Evolutionary conservation across 2,329 filamentous ascomycete species (phyloP).

Genomic region (Scolecobasidium constrictum): DNA sequence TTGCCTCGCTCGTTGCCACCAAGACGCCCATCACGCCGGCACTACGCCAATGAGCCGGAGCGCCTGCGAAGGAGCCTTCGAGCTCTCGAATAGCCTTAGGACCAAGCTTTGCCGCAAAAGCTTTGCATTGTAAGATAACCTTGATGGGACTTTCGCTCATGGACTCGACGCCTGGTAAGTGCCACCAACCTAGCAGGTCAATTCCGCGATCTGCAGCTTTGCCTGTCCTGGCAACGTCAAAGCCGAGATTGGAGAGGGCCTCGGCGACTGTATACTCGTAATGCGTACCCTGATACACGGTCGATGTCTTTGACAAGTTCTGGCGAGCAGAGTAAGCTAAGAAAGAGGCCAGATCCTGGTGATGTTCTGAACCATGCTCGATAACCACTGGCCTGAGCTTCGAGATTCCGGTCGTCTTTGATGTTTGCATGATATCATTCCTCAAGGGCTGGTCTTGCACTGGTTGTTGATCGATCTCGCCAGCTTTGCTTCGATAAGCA

Average conservation of each 20-base stretch:
- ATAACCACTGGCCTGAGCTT: neutral
- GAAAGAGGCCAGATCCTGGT: slow-evolving; percentile 56
- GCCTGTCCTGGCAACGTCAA: slow-evolving; percentile 55
- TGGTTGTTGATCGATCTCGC: no score
- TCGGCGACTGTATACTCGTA: slow-evolving; percentile 62
- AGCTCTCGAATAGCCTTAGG: slow-evolving; percentile 62
- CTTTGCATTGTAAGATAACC: slow-evolving; percentile 60
- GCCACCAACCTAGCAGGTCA: slow-evolving; percentile 64
- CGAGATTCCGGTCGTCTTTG: neutral
- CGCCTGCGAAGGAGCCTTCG: slow-evolving; percentile 65
- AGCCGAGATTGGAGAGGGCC: slow-evolving; percentile 49
- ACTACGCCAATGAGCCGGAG: slow-evolving; percentile 62
- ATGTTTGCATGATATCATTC: no score
- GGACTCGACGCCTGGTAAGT: slow-evolving; percentile 31
- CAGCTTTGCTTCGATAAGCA: no score
- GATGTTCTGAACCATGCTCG: slow-evolving; percentile 30
- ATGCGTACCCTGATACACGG: slow-evolving; percentile 59
- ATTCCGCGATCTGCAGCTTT: slow-evolving; percentile 59
- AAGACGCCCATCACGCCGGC: slow-evolving; percentile 55
- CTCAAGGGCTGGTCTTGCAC: no score
- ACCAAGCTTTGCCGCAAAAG: slow-evolving; percentile 35
- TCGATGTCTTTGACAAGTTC: slow-evolving; percentile 43
- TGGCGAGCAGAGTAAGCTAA: slow-evolving; percentile 49
- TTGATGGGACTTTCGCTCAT: slow-evolving; percentile 16
- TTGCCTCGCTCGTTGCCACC: slow-evolving; percentile 58